Base-by-base conservation (phyloP, 768 basidiomycete species). In the Boletus subparvulus region DNA sequence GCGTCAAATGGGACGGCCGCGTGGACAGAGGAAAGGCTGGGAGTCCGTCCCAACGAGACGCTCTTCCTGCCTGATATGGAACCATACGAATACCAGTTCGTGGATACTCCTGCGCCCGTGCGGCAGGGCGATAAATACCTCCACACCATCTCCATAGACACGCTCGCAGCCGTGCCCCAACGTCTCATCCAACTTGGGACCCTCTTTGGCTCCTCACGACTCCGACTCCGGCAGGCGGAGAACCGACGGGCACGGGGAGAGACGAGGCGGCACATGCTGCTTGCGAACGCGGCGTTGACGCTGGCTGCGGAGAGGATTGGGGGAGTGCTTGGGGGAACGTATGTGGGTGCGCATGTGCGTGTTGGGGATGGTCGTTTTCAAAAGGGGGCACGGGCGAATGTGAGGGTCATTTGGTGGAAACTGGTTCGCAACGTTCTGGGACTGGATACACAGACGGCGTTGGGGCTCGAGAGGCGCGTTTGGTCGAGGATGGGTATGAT, bases 121-220 rank as follows among this genome's bases (percentile, higher is more conserved):
- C 46, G 60, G 19, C 21, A 56, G 14, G 66, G 59, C 0, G 46
- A 46, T 21, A 67, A 61, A 16, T 67, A 63, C 44, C 43, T 36
- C 2, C 39, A 35, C 3, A 9, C 40, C 1, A 37, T 66, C 2
- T 2, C 16, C 10, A 63, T 68, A 12, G 61, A 59, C 3, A 36
- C 13, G 17, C 66, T 68, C 30, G 53, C 52, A 0, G 51, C 21
- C 0, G 48, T 41, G 3, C 33, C 64, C 0, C 74, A 82, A 55
- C 81, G 78, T 10, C 78, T 92, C 28, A 65, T 94, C 16, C 83
- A 87, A 54, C 65, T 93, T 14, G 91, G 91, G 10, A 85, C 86
- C 0, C 78, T 92, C 2, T 92, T 92, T 71, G 90, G 89, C 6
- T 86, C 88, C 1, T 84, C 84, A 3, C 81, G 92, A 10, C 73